Evolutionary conservation across 164 flowering plant species (phyloP).

Genomic region (Buxus sempervirens): DNA sequence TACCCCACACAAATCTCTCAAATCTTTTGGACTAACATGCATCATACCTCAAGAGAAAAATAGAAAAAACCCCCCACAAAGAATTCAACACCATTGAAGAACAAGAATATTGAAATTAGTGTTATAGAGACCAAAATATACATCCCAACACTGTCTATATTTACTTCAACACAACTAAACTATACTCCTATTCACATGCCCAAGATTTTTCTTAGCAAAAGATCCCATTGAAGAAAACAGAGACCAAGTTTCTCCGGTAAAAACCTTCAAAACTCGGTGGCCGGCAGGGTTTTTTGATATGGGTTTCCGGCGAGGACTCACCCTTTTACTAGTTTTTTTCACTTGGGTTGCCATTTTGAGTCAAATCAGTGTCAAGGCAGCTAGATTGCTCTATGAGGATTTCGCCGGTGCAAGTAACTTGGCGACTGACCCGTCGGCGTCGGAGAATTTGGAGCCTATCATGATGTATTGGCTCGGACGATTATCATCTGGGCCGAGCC

Average conservation of each 20-base stretch:
- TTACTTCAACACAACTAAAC: too few relatives aligned
- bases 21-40: too few relatives aligned
- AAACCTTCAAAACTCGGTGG: background rate
- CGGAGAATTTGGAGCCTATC: background rate
- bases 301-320: background rate
- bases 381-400: background rate
- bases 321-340: background rate
- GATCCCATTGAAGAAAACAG: background rate
- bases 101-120: too few relatives aligned
- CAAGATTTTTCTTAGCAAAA: background rate
- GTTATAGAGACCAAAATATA: too few relatives aligned
- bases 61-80: too few relatives aligned
- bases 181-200: too few relatives aligned
- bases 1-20: too few relatives aligned
- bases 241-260: background rate
- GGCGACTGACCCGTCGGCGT: background rate
- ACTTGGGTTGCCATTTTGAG: background rate
- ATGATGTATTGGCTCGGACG: background rate
- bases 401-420: background rate
- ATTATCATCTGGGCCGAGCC: background rate
- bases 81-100: too few relatives aligned
- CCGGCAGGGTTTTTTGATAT: background rate
- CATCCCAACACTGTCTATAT: too few relatives aligned
- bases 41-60: too few relatives aligned
- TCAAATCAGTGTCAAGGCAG: background rate